Conservation (phyloP, 2,329 filamentous ascomycete genomes). For the Ceratocystis alfenasii region DNA sequence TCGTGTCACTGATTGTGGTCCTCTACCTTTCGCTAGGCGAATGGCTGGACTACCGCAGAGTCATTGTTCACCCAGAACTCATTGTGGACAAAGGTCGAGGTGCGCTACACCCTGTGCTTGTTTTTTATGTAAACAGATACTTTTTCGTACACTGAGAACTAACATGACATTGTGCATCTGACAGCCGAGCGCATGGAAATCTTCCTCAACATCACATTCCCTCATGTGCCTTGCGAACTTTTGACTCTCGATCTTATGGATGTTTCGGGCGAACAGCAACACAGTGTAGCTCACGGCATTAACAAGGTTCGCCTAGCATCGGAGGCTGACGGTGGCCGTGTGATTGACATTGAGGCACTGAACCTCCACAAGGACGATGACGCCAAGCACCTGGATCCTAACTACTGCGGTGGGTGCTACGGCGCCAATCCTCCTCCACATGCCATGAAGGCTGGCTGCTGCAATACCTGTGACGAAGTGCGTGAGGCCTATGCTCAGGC, state of each 20-base stretch:
- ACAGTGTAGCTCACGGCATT: conserved; percentile 83
- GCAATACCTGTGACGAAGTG: conserved; percentile 94
- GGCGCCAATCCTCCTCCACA: conserved; percentile 63
- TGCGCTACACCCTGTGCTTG: conserved; percentile 31
- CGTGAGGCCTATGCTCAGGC: conserved; percentile 82
- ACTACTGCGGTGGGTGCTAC: conserved; percentile 90
- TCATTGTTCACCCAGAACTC: conserved; percentile 80
- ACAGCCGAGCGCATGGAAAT: conserved; percentile 97
- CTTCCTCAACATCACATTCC: conserved; percentile 93
- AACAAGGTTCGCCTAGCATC: conserved; percentile 76
- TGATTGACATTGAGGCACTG: conserved; percentile 58
- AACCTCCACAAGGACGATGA: conserved; percentile 42
- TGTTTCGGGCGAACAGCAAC: conserved; percentile 91
- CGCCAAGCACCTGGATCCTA: conserved; percentile 69
- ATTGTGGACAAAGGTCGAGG: conserved; percentile 95
- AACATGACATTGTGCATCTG: conserved; percentile 22
- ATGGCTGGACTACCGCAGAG: conserved; percentile 83
- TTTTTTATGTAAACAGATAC: neutral
- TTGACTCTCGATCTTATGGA: conserved; percentile 98
- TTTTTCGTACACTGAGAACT: conserved; percentile 19
- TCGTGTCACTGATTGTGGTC: conserved; percentile 77
- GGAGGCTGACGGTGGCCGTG: conserved; percentile 58
- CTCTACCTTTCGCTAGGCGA: conserved; percentile 85
- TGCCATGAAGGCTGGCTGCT: conserved; percentile 75
- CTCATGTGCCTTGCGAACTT: conserved; percentile 84